Conservation (phyloP, 2,329 filamentous ascomycete genomes). For the Pseudocercospora fijiensis region DNA sequence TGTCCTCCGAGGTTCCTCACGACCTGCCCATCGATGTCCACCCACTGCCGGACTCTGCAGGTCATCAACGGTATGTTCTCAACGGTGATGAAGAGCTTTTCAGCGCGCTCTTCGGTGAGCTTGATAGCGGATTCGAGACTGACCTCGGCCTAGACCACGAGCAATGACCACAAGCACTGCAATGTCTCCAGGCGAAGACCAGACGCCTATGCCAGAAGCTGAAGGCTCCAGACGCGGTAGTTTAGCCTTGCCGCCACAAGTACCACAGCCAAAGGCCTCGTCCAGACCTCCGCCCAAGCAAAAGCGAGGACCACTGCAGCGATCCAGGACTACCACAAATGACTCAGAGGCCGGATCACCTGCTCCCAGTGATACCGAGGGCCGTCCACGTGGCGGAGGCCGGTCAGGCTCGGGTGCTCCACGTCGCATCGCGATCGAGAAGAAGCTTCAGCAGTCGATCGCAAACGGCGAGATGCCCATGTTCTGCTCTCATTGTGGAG, state of each 20-base stretch:
- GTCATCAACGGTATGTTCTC: constrained; percentile 33
- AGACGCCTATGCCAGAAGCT: constrained; percentile 14
- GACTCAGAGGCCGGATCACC: constrained; percentile 40
- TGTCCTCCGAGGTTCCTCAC: constrained; percentile 7
- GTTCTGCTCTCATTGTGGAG: constrained; percentile 89
- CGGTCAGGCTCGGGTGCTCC: constrained; percentile 54
- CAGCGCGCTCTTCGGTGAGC: constrained; percentile 22
- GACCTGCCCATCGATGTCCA: constrained; percentile 11
- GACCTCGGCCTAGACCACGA: constrained; percentile 4
- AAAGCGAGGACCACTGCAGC: constrained; percentile 38
- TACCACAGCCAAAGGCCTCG: constrained; percentile 22
- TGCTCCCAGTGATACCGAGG: constrained; percentile 38
- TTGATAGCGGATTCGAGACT: constrained; percentile 10
- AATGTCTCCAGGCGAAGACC: constrained; percentile 17
- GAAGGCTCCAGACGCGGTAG: constrained; percentile 35
- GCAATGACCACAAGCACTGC: constrained; percentile 6
- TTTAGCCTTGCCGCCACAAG: constrained; percentile 37
- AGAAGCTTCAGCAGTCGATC: constrained; percentile 59
- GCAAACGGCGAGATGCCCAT: constrained; percentile 80
- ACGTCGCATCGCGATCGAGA: constrained; percentile 65
- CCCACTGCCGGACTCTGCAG: constrained; percentile 9
- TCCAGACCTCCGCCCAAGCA: constrained; percentile 27
- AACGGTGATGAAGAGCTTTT: constrained; percentile 14
- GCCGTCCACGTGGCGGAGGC: constrained; percentile 27
- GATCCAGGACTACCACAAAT: constrained; percentile 25